phyloP scores from a whole-genome alignment of 352 stramenopile genomes.

The Globisporangium lucens region DNA sequence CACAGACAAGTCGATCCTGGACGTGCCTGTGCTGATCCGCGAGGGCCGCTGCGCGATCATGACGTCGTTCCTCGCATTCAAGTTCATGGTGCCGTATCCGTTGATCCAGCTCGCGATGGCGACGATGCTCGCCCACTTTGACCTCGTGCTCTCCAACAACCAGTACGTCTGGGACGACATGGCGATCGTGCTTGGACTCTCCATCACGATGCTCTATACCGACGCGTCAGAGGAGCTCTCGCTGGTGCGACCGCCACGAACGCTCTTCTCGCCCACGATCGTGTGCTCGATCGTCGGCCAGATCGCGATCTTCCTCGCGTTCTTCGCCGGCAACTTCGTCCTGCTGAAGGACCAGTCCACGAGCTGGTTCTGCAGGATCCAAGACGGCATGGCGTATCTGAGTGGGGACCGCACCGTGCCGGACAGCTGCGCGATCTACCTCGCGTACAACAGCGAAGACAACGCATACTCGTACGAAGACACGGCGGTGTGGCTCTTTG shows the following conservation, averaged over 20 bases:
- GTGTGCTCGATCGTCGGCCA: neutral
- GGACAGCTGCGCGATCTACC: conserved; percentile 18
- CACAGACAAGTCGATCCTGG: conserved; percentile 66
- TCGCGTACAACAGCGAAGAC: conserved; percentile 22
- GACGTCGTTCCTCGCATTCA: conserved; percentile 49
- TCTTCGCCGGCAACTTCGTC: neutral
- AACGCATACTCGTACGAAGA: conserved; percentile 48
- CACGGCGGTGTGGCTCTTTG: conserved; percentile 55
- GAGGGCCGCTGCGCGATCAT: conserved; percentile 81
- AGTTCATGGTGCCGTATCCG: conserved; percentile 61
- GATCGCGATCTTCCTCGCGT: conserved; percentile 1
- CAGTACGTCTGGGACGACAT: neutral
- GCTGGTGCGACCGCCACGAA: neutral
- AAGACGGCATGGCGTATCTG: neutral
- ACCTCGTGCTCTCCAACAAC: neutral
- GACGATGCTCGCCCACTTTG: neutral
- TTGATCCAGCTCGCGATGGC: neutral
- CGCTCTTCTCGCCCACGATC: conserved; percentile 1
- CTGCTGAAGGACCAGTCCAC: neutral
- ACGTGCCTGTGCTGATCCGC: conserved; percentile 70
- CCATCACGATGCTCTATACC: neutral
- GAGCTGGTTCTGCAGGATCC: neutral
- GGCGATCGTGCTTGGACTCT: neutral
- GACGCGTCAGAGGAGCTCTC: neutral
- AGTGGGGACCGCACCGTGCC: neutral